Base-by-base conservation (phyloP, 1,139 yeast genomes). In the Kurtzmaniella quercitrusa region DNA sequence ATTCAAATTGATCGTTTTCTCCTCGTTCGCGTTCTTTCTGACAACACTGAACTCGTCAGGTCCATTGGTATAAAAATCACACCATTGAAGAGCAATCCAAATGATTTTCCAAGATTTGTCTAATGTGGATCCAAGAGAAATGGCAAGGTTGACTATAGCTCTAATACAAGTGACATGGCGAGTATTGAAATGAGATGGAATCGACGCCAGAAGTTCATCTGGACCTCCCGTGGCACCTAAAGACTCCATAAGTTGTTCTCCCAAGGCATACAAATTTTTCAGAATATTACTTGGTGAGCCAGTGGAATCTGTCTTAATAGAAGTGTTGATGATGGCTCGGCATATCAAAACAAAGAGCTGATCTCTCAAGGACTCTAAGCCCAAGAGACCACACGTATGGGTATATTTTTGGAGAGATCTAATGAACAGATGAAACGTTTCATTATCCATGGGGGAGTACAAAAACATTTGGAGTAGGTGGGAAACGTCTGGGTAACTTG, bases 361-460 rank as follows among this genome's bases (percentile, higher is more conserved):
- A 56, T 87, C 86, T 43, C 95, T 66, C 12, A 83, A 70, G 0
- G 66, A 65, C 1, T 62, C 56, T 17, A 85, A 58, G 0, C 81
- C 81, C 27, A 90, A 63, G n/a, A 87, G 66, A 0, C 97, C 97
- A 0, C 93, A 74, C 0, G 93, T 81, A 57, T 90, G 96, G 4
- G 95, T 79, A 42, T 86, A 71, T 49, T 83, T 83, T 59, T 91
- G 97, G 8, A 87, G 70, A 0, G 95, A 77, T 40, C 95, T 70
- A 1, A 90, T 80, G 14, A 81, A 55, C 11, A 68, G 63, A 47
- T 85, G 87, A 57, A 87, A 73, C 19, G 80, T 57, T 17, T 85
- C 91, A 45, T 75, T 73, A 54, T 89, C 95, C 60, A 87, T 65
- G 2, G 82, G 69, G 0, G 90, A 77, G 51, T 81, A 81, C 15